Percentiles rank a stretch among this genome's conserved stretches.
These are phyloP conservation scores for Eucalyptus erythrocorys DNA, from an alignment of 345 rosid species.

Conservation along the genomic window DNA sequence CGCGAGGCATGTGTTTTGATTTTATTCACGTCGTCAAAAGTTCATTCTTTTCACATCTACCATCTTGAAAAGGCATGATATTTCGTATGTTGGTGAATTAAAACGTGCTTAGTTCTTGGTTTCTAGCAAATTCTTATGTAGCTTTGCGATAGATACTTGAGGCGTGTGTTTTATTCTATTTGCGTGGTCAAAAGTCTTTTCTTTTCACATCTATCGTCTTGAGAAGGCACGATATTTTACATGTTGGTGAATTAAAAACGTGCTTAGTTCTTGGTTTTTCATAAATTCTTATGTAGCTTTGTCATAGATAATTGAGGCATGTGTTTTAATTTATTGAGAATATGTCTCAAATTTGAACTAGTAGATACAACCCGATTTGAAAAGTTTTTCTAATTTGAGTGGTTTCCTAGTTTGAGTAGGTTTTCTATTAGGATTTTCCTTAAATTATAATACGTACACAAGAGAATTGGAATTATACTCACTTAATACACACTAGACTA, in stretches of 20 bases:
- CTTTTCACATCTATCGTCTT: neutral
- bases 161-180: neutral
- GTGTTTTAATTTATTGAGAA: neutral
- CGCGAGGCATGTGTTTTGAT: neutral
- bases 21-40: neutral
- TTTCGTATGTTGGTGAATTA: neutral
- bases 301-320: neutral
- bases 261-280: neutral
- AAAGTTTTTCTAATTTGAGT: neutral
- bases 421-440: neutral
- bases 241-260: neutral
- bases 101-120: neutral
- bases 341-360: neutral
- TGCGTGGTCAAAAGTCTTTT: neutral
- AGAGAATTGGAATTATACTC: neutral
- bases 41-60: neutral
- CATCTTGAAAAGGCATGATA: neutral
- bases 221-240: neutral
- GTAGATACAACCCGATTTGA: accelerated
- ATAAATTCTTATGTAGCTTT: neutral
- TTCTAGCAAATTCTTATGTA: neutral
- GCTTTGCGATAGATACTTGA: neutral
- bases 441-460: neutral
- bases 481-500: neutral
- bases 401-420: neutral